Evolutionary conservation across 805 yeast genomes (phyloP).

Genomic region (Jamesozyma lodderae): DNA sequence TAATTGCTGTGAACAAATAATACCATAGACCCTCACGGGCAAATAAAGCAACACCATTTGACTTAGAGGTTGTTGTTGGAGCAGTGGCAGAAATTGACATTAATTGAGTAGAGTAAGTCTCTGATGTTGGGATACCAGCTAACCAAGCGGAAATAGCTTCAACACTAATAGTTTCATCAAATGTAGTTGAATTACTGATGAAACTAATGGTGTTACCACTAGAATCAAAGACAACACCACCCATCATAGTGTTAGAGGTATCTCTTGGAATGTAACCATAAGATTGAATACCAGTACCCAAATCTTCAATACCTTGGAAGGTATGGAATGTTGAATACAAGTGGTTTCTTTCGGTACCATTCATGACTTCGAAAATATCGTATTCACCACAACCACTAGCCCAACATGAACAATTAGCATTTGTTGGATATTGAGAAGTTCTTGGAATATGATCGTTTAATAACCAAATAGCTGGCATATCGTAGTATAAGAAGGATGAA

Average conservation of each 20-base stretch:
- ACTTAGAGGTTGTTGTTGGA: slow-evolving; percentile 23
- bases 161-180: slow-evolving; percentile 39
- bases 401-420: slow-evolving; percentile 67
- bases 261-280: slow-evolving; percentile 51
- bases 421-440: slow-evolving; percentile 57
- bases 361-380: slow-evolving; percentile 68
- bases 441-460: slow-evolving; percentile 65
- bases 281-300: slow-evolving; percentile 50
- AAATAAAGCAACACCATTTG: slow-evolving; percentile 17
- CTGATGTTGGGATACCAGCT: slow-evolving; percentile 25
- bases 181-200: slow-evolving; percentile 43
- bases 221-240: slow-evolving; percentile 63
- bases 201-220: slow-evolving; percentile 56
- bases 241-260: slow-evolving; percentile 43
- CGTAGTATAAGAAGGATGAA: slow-evolving; percentile 32
- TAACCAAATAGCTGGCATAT: slow-evolving; percentile 74
- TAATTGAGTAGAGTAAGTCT: slow-evolving; percentile 23
- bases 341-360: slow-evolving; percentile 45
- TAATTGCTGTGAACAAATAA: slow-evolving; percentile 18
- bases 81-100: slow-evolving; percentile 33
- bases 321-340: slow-evolving; percentile 65
- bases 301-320: slow-evolving; percentile 53
- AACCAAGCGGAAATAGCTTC: slow-evolving; percentile 41
- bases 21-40: slow-evolving; percentile 19
- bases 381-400: slow-evolving; percentile 71